Percentiles rank a stretch among this genome's conserved stretches.
phyloP scores from a whole-genome alignment of 2,329 filamentous ascomycete species.

The Mycogone perniciosa region DNA sequence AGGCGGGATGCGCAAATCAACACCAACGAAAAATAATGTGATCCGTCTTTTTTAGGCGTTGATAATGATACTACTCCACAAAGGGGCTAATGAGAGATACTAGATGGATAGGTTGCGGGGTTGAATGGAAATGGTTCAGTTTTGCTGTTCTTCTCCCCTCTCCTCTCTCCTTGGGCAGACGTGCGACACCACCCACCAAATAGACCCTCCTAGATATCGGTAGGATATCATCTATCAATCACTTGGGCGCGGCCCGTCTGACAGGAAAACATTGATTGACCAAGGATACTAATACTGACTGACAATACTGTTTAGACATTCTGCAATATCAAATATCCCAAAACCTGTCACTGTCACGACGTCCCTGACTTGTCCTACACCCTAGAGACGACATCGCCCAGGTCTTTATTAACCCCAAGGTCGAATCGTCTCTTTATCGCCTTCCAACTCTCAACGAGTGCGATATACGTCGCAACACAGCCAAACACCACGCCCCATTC shows the following conservation, averaged over 20 bases:
- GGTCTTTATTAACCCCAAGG: slow-evolving; percentile 26
- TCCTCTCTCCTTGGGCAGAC: too few relatives aligned
- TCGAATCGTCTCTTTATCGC: slow-evolving; percentile 51
- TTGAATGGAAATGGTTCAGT: too few relatives aligned
- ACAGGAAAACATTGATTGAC: slow-evolving; percentile 22
- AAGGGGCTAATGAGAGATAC: too few relatives aligned
- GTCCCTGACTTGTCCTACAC: slow-evolving; percentile 6
- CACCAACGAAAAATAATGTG: too few relatives aligned
- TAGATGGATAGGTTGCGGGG: too few relatives aligned
- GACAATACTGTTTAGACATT: slow-evolving; percentile 23
- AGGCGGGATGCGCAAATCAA: too few relatives aligned
- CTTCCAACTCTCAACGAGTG: slow-evolving; percentile 63
- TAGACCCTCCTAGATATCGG: background rate
- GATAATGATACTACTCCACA: too few relatives aligned
- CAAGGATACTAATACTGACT: slow-evolving; percentile 22
- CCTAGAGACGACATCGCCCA: slow-evolving; percentile 1
- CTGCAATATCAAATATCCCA: slow-evolving; percentile 21
- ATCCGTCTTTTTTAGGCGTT: too few relatives aligned
- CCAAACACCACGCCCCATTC: slow-evolving; percentile 65
- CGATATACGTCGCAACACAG: slow-evolving; percentile 53
- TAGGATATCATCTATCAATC: background rate
- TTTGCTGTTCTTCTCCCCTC: too few relatives aligned
- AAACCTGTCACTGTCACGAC: slow-evolving; percentile 22
- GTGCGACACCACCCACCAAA: too few relatives aligned
- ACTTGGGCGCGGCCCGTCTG: background rate